A percentile compares a stretch with the other conserved stretches of the same genome.
Conservation (phyloP, 73 alveolate genomes). For the Tetrahymena borealis region DNA sequence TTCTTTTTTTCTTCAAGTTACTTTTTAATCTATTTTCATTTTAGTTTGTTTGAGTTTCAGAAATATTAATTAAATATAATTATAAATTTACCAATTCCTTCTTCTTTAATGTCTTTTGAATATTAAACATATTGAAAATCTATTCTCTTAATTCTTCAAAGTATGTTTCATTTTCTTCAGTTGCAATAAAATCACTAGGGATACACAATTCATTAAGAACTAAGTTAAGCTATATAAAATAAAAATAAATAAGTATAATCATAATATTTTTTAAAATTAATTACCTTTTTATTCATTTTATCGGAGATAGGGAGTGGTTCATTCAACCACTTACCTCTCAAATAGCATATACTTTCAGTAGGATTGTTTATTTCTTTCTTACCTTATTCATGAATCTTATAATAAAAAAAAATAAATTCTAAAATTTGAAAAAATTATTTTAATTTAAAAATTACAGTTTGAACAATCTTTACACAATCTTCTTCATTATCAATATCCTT, state of each 20-base stretch:
- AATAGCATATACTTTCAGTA: slow-evolving; percentile 15
- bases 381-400: not conserved
- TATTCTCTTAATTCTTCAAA: not conserved
- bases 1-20: not conserved
- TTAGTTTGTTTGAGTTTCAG: too few species aligned
- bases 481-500: not conserved
- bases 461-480: not conserved
- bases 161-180: not conserved
- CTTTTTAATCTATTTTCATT: not conserved
- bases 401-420: not conserved
- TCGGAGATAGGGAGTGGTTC: slow-evolving; percentile 24
- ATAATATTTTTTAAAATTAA: not conserved
- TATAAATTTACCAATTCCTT: not conserved
- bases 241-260: not conserved
- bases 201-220: not conserved
- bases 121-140: not conserved
- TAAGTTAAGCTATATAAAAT: not conserved
- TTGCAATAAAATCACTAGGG: not conserved
- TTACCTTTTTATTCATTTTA: slow-evolving; percentile 4
- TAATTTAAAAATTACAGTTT: not conserved
- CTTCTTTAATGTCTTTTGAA: not conserved
- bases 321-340: slow-evolving; percentile 34
- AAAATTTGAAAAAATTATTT: not conserved
- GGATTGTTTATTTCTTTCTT: slow-evolving; percentile 1
- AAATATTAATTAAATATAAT: too few species aligned